Conservation (phyloP, 306 rosid species). For the Hylodesmum podocarpum region DNA sequence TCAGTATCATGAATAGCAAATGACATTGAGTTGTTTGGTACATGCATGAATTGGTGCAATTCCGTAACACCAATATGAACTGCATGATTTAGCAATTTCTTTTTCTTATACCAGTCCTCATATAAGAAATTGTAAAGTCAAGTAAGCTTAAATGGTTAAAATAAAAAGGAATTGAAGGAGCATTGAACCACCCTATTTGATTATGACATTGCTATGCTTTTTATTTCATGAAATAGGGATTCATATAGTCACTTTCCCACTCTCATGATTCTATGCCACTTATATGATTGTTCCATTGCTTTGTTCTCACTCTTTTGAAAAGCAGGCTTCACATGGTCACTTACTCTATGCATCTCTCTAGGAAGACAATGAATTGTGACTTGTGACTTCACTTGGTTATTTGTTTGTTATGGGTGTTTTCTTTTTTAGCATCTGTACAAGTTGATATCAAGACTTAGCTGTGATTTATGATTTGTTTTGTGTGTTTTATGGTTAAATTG, state of each 20-base stretch:
- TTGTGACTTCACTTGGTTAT: not conserved
- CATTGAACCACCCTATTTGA: not conserved
- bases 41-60: not conserved
- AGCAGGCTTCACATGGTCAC: not conserved
- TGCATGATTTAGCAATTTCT: not conserved
- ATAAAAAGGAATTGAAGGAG: not conserved
- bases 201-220: not conserved
- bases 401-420: not conserved
- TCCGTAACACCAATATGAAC: not conserved
- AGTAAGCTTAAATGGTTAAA: not conserved
- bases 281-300: not conserved
- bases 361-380: not conserved
- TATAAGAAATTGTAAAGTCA: not conserved
- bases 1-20: not conserved
- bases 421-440: not conserved
- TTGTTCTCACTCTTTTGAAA: not conserved
- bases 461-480: not conserved
- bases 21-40: not conserved
- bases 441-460: not conserved
- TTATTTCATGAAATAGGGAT: not conserved
- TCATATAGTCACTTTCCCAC: not conserved
- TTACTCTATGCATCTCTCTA: not conserved
- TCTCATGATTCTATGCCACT: not conserved
- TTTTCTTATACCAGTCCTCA: not conserved
- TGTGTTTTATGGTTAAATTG: not conserved